These are phyloP conservation scores for Lachnellula arida DNA, from an alignment of 2,329 filamentous ascomycete genomes.

Conservation along the genomic window DNA sequence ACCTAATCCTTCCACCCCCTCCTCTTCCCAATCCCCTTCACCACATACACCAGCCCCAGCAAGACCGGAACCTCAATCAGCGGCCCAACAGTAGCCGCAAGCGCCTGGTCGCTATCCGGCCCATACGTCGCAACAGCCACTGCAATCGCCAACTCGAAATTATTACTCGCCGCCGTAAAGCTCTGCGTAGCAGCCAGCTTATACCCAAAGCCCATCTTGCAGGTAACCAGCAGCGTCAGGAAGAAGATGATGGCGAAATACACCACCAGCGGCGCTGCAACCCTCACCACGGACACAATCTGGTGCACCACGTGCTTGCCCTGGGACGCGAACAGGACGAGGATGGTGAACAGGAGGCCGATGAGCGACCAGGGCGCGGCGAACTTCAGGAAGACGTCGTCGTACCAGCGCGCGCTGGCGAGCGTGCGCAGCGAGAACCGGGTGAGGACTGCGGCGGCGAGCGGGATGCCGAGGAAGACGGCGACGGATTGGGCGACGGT, in stretches of 20 bases:
- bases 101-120: conserved; percentile 69
- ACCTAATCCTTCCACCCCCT: conserved; percentile 32
- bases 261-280: conserved; percentile 74
- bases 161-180: conserved; percentile 87
- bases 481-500: conserved; percentile 75
- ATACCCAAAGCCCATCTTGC: conserved; percentile 70
- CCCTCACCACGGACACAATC: conserved; percentile 75
- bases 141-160: conserved; percentile 88
- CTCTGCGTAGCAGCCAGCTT: conserved; percentile 68
- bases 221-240: conserved; percentile 56
- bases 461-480: conserved; percentile 79
- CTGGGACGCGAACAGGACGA: conserved; percentile 81
- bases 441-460: conserved; percentile 75
- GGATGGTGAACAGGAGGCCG: conserved; percentile 80
- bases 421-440: conserved; percentile 56
- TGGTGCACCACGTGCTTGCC: conserved; percentile 73
- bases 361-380: conserved; percentile 72
- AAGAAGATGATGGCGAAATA: conserved; percentile 78
- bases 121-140: conserved; percentile 81
- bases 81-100: conserved; percentile 79
- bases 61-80: conserved; percentile 83
- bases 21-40: conserved; percentile 53
- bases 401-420: conserved; percentile 57
- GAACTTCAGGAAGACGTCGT: conserved; percentile 63
- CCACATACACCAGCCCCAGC: conserved; percentile 69